These are phyloP conservation scores for Eimeria maxima DNA, from an alignment of 169 alveolate species.

Conservation along the genomic window DNA sequence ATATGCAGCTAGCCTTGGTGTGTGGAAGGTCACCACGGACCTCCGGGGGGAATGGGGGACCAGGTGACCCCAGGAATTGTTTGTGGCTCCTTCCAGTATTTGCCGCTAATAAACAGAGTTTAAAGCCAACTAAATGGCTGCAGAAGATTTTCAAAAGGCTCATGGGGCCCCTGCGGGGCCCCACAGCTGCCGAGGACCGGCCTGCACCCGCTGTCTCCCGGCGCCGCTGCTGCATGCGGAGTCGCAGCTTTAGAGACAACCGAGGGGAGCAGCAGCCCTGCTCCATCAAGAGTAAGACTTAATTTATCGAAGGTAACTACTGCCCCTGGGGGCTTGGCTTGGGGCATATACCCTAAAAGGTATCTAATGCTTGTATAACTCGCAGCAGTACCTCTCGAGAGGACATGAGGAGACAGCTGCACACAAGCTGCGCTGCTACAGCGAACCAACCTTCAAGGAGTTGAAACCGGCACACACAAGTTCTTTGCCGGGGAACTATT, in stretches of 20 bases:
- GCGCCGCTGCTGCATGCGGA: background rate
- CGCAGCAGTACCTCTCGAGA: no score
- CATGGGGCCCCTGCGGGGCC: background rate
- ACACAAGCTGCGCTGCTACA: background rate
- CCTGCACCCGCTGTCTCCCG: background rate
- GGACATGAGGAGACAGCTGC: no score
- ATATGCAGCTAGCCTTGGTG: background rate
- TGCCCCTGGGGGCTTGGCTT: background rate
- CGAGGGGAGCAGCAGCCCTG: background rate
- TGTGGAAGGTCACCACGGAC: background rate
- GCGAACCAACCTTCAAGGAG: background rate
- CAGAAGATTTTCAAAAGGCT: background rate
- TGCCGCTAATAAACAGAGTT: background rate
- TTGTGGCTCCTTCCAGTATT: background rate
- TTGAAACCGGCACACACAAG: background rate
- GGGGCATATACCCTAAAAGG: no score
- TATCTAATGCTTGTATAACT: no score
- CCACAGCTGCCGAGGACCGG: constrained; percentile 12
- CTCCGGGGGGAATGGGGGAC: background rate
- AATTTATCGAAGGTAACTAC: background rate
- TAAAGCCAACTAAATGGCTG: background rate
- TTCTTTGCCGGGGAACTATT: background rate
- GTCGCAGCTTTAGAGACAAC: background rate
- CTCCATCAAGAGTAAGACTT: background rate
- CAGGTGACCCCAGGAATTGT: background rate